A percentile compares a stretch with the other conserved stretches of the same genome.
These are phyloP conservation scores for Trifolium fragiferum DNA, from an alignment of 306 rosid species.

Conservation along the genomic window DNA sequence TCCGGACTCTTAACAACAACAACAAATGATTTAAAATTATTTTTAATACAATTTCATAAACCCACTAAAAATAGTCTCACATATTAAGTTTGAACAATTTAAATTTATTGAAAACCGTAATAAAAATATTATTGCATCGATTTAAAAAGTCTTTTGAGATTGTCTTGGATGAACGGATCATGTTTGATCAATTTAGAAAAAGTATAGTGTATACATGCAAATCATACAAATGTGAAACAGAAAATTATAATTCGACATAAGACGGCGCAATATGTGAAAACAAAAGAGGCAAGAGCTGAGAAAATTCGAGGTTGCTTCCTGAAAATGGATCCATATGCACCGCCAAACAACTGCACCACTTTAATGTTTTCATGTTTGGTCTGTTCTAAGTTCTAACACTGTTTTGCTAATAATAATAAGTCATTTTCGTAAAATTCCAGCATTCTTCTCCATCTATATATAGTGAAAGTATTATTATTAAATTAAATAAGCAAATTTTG, in stretches of 20 bases:
- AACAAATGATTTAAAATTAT: too few species aligned
- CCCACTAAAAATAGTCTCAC: too few species aligned
- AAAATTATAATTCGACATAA: background rate
- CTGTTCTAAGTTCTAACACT: too few species aligned
- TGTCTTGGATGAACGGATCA: background rate
- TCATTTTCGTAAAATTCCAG: background rate
- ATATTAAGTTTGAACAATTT: too few species aligned
- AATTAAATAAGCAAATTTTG: background rate
- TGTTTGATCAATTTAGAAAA: too few species aligned
- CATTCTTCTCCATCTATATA: background rate
- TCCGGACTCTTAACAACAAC: too few species aligned
- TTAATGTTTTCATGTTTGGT: constrained; percentile 12
- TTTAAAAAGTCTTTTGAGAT: too few species aligned
- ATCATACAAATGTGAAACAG: background rate
- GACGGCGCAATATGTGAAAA: constrained; percentile 22
- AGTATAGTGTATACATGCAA: background rate
- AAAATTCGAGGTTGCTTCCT: constrained; percentile 42
- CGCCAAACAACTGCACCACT: background rate
- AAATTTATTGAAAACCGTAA: too few species aligned
- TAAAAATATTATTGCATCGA: too few species aligned
- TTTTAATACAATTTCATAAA: too few species aligned
- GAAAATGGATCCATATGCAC: constrained; percentile 19
- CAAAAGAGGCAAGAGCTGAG: constrained; percentile 11
- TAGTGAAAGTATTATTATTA: background rate
- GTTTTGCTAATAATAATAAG: background rate